Base-by-base conservation (phyloP, 2,329 filamentous ascomycete species). In the Camillea tinctor region DNA sequence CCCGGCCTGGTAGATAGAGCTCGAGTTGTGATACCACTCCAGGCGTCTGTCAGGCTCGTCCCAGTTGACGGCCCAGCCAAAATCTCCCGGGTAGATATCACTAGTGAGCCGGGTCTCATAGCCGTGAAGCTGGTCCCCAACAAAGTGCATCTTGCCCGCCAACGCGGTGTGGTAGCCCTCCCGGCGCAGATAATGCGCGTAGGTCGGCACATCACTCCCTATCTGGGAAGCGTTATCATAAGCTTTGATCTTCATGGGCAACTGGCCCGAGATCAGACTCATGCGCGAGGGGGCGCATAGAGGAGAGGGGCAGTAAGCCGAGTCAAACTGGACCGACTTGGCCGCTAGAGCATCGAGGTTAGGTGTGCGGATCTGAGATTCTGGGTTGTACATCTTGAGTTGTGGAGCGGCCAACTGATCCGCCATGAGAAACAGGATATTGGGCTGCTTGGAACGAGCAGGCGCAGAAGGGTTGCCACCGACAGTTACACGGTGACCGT, bases 91-190 rank as follows among this genome's bases (percentile, higher is more conserved):
- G 75, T 97, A 97, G 72, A 97, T 97, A 75, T 97, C 93, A 67
- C 89, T 91, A n/a, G 93, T 97, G 70, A 97, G 82, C 59, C 93
- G 87, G 71, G 92, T 90, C 80, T 97, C 93, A 71, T 96, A 97
- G 26, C 93, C 93, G 74, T 97, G 93, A 61, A 97, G 82, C 78
- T 97, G 93, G 73, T 97, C 93, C 36, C 93, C 93, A 57, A 96
- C 90, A 74, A 97, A 97, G 77, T 97, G 93, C 93, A 97, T 97
- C 83, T 97, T 97, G 64, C 93, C 93, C 4, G 93, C 92, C 68
- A 97, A 81, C 5, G 90, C 91, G 13, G 93, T 97, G 77, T 97
- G 91, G 72, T 97, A 97, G 56, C 92, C 92, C 69, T 89, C 87
- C 50, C 86, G 83, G 54, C 93, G 90, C 57, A 97, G 81, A 76